phyloP scores from a whole-genome alignment of 2,329 filamentous ascomycete species.

The Penicillium sp. region DNA sequence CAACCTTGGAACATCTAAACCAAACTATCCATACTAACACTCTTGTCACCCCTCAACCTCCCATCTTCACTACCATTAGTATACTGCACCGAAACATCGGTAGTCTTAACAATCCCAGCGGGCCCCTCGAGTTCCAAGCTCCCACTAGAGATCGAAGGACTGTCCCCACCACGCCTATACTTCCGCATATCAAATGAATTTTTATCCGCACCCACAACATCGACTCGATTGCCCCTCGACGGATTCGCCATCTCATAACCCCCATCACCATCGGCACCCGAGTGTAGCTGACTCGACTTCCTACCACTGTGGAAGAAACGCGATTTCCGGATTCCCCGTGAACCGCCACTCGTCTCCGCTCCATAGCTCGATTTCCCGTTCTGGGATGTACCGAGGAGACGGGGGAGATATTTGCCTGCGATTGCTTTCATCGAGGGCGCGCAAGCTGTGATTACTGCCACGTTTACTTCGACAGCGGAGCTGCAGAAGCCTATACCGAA shows the following conservation, averaged over 20 bases:
- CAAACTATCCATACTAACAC: slow-evolving; percentile 18
- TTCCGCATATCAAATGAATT: slow-evolving; percentile 20
- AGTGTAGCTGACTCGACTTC: slow-evolving; percentile 6
- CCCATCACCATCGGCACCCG: slow-evolving; percentile 7
- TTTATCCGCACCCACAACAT: neutral
- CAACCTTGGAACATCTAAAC: slow-evolving; percentile 7
- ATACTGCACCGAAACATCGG: slow-evolving; percentile 21
- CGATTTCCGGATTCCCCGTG: slow-evolving; percentile 3
- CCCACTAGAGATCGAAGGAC: slow-evolving; percentile 13
- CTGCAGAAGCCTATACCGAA: slow-evolving; percentile 30
- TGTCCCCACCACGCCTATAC: slow-evolving; percentile 15
- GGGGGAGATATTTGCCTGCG: slow-evolving; percentile 18
- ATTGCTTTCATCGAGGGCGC: slow-evolving; percentile 30
- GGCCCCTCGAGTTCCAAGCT: slow-evolving; percentile 13
- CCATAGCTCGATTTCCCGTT: slow-evolving; percentile 14
- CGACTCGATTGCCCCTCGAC: slow-evolving; percentile 1
- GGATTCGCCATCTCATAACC: slow-evolving; percentile 23
- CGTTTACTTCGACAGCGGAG: slow-evolving; percentile 31
- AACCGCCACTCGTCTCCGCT: slow-evolving; percentile 2
- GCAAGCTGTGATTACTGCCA: slow-evolving; percentile 32
- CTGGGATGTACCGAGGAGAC: slow-evolving; percentile 19
- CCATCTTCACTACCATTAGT: neutral
- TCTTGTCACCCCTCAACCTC: slow-evolving; percentile 11
- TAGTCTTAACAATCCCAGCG: slow-evolving; percentile 21
- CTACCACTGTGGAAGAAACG: slow-evolving; percentile 5